Base-by-base conservation (phyloP, 495 filamentous ascomycete species). In the Talaromyces thailandensis region DNA sequence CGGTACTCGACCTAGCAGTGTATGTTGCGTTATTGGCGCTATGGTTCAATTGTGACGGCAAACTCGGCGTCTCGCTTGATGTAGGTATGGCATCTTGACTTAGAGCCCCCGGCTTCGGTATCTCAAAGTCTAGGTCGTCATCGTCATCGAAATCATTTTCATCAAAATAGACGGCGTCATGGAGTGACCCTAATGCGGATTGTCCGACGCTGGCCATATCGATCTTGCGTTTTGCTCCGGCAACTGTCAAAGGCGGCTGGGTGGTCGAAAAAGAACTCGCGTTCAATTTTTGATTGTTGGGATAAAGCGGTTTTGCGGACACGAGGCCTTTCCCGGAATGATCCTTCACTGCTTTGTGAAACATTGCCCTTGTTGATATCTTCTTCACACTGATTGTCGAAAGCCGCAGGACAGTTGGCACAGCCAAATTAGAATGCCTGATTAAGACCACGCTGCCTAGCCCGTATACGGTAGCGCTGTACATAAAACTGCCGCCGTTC, bases 141-240 rank as follows among this genome's bases (percentile, higher is more conserved):
- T 82, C 78, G 65, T 82, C 77, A 29, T 82, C 81, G 35, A 83
- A 83, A 64, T 83, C 81, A 58, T 83, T 81, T 63, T 82, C 80
- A 64, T 82, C 79, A 51, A 83, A 82, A 60, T 75, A 81, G 28
- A 82, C 78, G 26, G 70, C 70, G 55, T 64, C 76, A 62, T 80
- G 77, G 32, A 80, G 69, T 16, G 77, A 76, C 2, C 77, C 75
- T 52, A 80, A 63, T 2, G 68, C 64, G 0, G 75, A 77, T 31
- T 68, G 64, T 26, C 70, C 69, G 3, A 67, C 57, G 60, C 64
- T 68, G 24, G 68, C 63, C 69, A 75, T 70, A 26, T 80, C 77
- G 35, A 78, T 69, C 66, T 80, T 80, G 43, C 77, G 72, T 65
- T 80, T 80, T 61, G 76, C 67, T 11, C 74, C 76, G 0, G 72